Percentiles rank a stretch among this genome's conserved stretches.
phyloP scores from a whole-genome alignment of 495 filamentous ascomycete genomes.

The Penicillium odoratum region DNA sequence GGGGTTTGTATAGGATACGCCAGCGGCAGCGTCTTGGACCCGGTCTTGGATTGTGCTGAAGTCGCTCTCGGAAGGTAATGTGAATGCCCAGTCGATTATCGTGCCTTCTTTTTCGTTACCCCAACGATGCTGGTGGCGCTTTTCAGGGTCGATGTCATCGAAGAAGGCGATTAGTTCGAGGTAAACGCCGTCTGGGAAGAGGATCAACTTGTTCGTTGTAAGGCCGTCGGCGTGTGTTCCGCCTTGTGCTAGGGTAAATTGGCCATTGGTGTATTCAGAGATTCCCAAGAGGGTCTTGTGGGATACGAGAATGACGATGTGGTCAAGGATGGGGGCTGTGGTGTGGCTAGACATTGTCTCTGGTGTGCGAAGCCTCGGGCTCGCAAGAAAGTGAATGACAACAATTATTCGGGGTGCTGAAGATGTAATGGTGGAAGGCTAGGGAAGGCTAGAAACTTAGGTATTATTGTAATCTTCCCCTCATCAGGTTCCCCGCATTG shows the following conservation, averaged over 20 bases:
- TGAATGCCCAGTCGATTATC: constrained; percentile 30
- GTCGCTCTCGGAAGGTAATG: constrained; percentile 16
- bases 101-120: constrained; percentile 20
- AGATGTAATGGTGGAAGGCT: too few relatives aligned
- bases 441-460: not conserved
- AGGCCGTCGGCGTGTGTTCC: constrained; percentile 22
- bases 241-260: constrained; percentile 18
- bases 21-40: constrained; percentile 3
- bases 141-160: constrained; percentile 16
- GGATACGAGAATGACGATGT: constrained; percentile 23
- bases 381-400: not conserved
- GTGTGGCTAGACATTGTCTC: constrained; percentile 3
- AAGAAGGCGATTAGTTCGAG: constrained; percentile 24
- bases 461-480: not conserved
- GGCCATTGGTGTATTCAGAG: constrained; percentile 6
- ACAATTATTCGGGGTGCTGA: too few relatives aligned
- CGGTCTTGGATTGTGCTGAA: constrained; percentile 12
- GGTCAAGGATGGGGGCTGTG: constrained; percentile 17
- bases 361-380: not conserved
- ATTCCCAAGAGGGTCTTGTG: constrained; percentile 14
- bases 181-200: constrained; percentile 21
- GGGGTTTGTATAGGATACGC: constrained; percentile 12
- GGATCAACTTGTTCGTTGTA: constrained; percentile 21
- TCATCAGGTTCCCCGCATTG: not conserved
- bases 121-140: constrained; percentile 22